Evolutionary conservation across 2,329 filamentous ascomycete species (phyloP).

Genomic region (Penicillium paneum): DNA sequence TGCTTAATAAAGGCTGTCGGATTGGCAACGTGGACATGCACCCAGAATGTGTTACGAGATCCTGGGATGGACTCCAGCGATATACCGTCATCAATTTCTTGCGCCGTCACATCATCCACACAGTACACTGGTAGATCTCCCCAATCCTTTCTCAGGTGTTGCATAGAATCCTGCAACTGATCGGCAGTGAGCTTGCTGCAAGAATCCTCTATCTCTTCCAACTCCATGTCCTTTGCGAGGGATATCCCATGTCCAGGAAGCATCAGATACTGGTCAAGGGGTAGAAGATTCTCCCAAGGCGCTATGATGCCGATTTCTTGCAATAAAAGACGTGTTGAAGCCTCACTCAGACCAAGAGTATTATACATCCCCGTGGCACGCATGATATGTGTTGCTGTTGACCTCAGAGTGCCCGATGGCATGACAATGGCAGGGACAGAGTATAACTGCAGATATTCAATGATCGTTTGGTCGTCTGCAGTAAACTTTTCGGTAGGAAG

Average conservation of each 20-base stretch:
- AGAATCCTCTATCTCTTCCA: slow-evolving; percentile 30
- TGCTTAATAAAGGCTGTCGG: slow-evolving; percentile 59
- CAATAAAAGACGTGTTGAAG: slow-evolving; percentile 51
- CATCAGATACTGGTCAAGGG: slow-evolving; percentile 52
- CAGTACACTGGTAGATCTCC: slow-evolving; percentile 57
- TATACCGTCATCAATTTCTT: slow-evolving; percentile 62
- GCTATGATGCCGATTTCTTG: slow-evolving; percentile 61
- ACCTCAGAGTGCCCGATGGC: slow-evolving; percentile 41
- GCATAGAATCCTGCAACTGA: slow-evolving; percentile 53
- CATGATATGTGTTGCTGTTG: slow-evolving; percentile 55
- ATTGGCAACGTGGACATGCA: slow-evolving; percentile 63
- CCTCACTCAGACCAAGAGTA: slow-evolving; percentile 35
- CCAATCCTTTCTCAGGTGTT: slow-evolving; percentile 56
- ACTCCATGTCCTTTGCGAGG: slow-evolving; percentile 28
- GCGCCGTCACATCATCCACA: slow-evolving; percentile 53
- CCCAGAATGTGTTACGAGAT: slow-evolving; percentile 51
- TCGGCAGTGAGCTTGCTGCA: slow-evolving; percentile 25
- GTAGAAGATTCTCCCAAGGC: slow-evolving; percentile 55
- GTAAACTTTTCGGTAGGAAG: slow-evolving; percentile 45
- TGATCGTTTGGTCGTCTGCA: slow-evolving; percentile 50
- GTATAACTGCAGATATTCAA: slow-evolving; percentile 56
- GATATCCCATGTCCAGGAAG: slow-evolving; percentile 47
- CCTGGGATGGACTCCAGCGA: slow-evolving; percentile 53
- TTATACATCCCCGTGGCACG: slow-evolving; percentile 57
- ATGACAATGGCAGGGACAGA: slow-evolving; percentile 42